Evolutionary conservation across 331 rosid species (phyloP).

Genomic region (Quercus phellos): DNA sequence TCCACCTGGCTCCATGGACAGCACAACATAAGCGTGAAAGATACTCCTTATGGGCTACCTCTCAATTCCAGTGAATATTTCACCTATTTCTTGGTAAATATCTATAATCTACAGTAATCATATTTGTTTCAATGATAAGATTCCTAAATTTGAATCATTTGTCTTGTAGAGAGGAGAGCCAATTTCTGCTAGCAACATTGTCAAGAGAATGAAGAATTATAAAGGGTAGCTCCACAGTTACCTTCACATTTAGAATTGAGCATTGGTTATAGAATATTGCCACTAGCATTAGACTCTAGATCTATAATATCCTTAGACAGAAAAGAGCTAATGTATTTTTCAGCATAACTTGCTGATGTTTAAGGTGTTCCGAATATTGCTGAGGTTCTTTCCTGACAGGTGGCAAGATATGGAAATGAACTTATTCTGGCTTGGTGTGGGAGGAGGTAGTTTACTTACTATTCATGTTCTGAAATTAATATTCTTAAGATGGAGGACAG

Average conservation of each 20-base stretch:
- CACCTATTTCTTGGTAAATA: slow-evolving; percentile 60
- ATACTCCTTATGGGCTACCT: slow-evolving; percentile 43
- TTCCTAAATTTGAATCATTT: slow-evolving; percentile 18
- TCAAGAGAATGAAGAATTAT: slow-evolving; percentile 43
- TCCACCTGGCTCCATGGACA: slow-evolving; percentile 30
- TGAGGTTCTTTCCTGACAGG: slow-evolving; percentile 31
- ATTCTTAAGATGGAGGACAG: slow-evolving; percentile 49
- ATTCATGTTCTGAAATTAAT: slow-evolving; percentile 37
- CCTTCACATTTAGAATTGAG: slow-evolving; percentile 4
- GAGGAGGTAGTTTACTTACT: slow-evolving; percentile 44
- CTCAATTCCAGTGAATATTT: slow-evolving; percentile 53
- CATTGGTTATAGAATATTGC: neutral
- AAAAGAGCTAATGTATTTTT: neutral
- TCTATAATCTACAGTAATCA: neutral
- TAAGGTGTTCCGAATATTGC: neutral
- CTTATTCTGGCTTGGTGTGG: slow-evolving; percentile 63
- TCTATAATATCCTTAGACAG: neutral
- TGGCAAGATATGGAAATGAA: slow-evolving; percentile 69
- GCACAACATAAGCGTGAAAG: slow-evolving; percentile 27
- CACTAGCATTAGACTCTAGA: neutral
- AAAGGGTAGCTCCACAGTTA: slow-evolving; percentile 41
- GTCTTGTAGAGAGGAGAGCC: slow-evolving; percentile 66
- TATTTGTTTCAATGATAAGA: neutral
- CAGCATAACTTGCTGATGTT: neutral
- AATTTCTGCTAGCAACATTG: slow-evolving; percentile 41